Conservation (phyloP, 768 basidiomycete species). For the Solioccasus polychromus region DNA sequence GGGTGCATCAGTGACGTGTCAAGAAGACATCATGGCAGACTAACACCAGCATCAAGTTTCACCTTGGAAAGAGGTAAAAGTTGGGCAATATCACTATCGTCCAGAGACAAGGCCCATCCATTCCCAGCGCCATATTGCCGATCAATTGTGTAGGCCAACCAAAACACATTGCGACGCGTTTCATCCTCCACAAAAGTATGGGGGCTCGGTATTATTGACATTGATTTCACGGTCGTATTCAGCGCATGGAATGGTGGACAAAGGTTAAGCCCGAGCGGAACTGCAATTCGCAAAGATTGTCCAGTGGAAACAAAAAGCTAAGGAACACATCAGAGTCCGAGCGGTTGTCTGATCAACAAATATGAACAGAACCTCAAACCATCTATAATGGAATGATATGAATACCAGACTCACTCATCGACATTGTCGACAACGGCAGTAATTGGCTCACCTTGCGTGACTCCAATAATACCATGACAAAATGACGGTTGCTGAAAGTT, state of each 20-base stretch:
- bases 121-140: conserved; percentile 65
- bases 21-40: conserved; percentile 15
- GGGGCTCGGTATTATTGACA: conserved; percentile 61
- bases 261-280: conserved; percentile 70
- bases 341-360: neutral
- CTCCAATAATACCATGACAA: conserved; percentile 74
- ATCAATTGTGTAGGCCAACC: conserved; percentile 68
- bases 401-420: neutral
- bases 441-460: conserved; percentile 55
- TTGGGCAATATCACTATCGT: conserved; percentile 74
- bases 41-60: conserved; percentile 60
- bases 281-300: conserved; percentile 52
- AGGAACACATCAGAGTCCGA: conserved; percentile 4
- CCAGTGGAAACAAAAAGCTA: conserved; percentile 62
- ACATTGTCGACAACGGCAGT: neutral
- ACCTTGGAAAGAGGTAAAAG: conserved; percentile 61
- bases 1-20: conserved; percentile 5
- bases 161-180: conserved; percentile 68
- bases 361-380: conserved; percentile 59
- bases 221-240: conserved; percentile 51
- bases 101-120: conserved; percentile 67
- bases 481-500: conserved; percentile 51
- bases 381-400: conserved; percentile 45
- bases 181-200: conserved; percentile 66
- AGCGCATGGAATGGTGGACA: conserved; percentile 66